phyloP scores from a whole-genome alignment of 2,329 filamentous ascomycete genomes.

The Corynespora cassiicola region DNA sequence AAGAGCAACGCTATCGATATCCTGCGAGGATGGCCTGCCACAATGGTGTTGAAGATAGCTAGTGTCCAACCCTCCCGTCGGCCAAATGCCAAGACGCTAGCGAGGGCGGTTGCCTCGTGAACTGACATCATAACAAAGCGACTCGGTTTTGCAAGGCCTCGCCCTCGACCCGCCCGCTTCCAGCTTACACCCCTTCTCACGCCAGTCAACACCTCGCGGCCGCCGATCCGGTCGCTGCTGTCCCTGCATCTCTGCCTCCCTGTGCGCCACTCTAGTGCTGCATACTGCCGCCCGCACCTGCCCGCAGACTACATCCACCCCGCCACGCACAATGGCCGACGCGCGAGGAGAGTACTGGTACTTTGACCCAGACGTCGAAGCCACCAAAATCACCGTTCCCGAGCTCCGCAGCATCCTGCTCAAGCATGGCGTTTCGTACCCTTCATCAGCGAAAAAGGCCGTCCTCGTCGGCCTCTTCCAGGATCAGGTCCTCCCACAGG shows the following conservation, averaged over 20 bases:
- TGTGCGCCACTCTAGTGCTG: not conserved
- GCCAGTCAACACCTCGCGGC: not conserved
- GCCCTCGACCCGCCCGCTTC: not conserved
- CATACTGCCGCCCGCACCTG: not conserved
- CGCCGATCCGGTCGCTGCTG: not conserved
- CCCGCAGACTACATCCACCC: no score
- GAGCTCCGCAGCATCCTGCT: slow-evolving; percentile 90
- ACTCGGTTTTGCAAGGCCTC: no score
- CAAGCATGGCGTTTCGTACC: slow-evolving; percentile 83
- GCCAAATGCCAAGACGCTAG: no score
- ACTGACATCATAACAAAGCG: slow-evolving; percentile 17
- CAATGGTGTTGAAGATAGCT: no score
- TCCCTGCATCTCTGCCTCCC: not conserved
- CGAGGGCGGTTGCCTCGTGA: slow-evolving; percentile 19
- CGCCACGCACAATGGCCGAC: slow-evolving; percentile 34
- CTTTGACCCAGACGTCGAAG: slow-evolving; percentile 85
- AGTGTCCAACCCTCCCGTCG: no score
- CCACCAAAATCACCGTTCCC: slow-evolving; percentile 82
- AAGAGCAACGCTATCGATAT: no score
- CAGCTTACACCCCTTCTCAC: slow-evolving; percentile 1
- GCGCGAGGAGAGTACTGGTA: slow-evolving; percentile 61
- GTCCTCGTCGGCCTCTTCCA: slow-evolving; percentile 87
- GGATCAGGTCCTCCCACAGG: slow-evolving; percentile 77
- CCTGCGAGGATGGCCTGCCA: no score
- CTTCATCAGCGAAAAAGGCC: slow-evolving; percentile 88